phyloP scores from a whole-genome alignment of 2,329 filamentous ascomycete species.

The Pseudonectria buxi region DNA sequence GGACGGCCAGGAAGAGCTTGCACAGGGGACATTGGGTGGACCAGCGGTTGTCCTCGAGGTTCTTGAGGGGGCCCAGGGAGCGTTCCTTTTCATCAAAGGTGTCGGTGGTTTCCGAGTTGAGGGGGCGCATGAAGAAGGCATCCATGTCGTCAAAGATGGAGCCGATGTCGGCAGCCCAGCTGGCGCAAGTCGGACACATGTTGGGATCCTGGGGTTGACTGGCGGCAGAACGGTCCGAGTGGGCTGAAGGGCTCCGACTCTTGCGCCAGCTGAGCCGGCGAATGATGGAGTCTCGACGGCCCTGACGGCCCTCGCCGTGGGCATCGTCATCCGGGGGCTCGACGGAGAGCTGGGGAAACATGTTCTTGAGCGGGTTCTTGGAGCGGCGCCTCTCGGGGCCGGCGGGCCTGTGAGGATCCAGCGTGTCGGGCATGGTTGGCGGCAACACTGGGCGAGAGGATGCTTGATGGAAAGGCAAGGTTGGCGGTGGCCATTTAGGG shows the following conservation, averaged over 20 bases:
- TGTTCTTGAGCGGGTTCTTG: slow-evolving; percentile 29
- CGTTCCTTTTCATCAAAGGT: slow-evolving; percentile 27
- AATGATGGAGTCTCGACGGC: slow-evolving; percentile 27
- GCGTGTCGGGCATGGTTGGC: slow-evolving; percentile 23
- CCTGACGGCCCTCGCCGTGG: slow-evolving; percentile 19
- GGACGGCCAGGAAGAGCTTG: slow-evolving; percentile 28
- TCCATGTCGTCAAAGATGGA: slow-evolving; percentile 27
- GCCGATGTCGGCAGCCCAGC: slow-evolving; percentile 28
- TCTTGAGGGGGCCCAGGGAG: slow-evolving; percentile 20
- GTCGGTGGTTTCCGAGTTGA: slow-evolving; percentile 23
- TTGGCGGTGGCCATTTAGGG: too few relatives aligned
- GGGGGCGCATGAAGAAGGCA: slow-evolving; percentile 19
- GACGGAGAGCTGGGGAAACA: slow-evolving; percentile 33
- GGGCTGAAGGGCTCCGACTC: slow-evolving; percentile 29
- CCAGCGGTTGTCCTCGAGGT: slow-evolving; percentile 27
- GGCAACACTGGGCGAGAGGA: neutral
- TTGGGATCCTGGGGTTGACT: slow-evolving; percentile 23
- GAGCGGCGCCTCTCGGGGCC: slow-evolving; percentile 26
- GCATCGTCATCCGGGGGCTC: slow-evolving; percentile 24
- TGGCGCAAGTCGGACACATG: slow-evolving; percentile 25
- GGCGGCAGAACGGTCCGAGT: slow-evolving; percentile 24
- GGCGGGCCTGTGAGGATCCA: slow-evolving; percentile 20
- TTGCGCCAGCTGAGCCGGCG: slow-evolving; percentile 30
- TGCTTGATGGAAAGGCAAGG: too few relatives aligned
- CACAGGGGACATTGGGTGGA: slow-evolving; percentile 28